Conservation (phyloP, 106 monocot genomes). For the Ottelia alismoides region DNA sequence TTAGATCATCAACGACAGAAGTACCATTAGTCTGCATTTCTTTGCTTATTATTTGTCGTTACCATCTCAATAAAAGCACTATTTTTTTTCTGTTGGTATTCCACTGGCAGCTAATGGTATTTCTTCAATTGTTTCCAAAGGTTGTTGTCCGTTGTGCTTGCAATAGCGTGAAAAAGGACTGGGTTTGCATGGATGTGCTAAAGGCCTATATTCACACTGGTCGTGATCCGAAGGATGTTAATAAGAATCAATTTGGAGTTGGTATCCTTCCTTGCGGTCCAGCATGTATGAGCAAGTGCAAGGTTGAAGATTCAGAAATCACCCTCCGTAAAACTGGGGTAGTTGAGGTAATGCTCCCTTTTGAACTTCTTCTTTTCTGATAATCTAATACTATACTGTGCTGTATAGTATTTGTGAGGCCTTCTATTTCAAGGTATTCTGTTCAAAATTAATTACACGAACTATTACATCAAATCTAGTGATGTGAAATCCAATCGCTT, state of each 20-base stretch:
- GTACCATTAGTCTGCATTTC: no score
- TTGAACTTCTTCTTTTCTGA: not conserved
- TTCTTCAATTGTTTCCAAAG: no score
- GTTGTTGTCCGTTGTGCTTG: slow-evolving; percentile 75
- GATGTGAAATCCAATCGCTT: no score
- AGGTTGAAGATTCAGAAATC: slow-evolving; percentile 48
- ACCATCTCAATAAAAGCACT: no score
- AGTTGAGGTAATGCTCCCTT: slow-evolving; percentile 24
- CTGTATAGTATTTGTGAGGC: no score
- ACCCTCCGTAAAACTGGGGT: slow-evolving; percentile 41
- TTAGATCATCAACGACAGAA: no score
- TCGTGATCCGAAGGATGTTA: slow-evolving; percentile 56
- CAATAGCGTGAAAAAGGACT: slow-evolving; percentile 56
- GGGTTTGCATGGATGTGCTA: slow-evolving; percentile 57
- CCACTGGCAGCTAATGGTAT: no score
- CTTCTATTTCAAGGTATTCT: not conserved
- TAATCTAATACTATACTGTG: no score
- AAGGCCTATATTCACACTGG: slow-evolving; percentile 32
- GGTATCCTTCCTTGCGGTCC: slow-evolving; percentile 65
- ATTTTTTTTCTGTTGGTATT: no score
- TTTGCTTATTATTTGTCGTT: no score
- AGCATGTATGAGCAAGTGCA: slow-evolving; percentile 51
- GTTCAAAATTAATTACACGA: not conserved
- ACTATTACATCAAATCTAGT: not conserved
- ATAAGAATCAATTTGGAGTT: slow-evolving; percentile 58